phyloP scores from a whole-genome alignment of 2,329 filamentous ascomycete genomes.

The Cadophora gregata region DNA sequence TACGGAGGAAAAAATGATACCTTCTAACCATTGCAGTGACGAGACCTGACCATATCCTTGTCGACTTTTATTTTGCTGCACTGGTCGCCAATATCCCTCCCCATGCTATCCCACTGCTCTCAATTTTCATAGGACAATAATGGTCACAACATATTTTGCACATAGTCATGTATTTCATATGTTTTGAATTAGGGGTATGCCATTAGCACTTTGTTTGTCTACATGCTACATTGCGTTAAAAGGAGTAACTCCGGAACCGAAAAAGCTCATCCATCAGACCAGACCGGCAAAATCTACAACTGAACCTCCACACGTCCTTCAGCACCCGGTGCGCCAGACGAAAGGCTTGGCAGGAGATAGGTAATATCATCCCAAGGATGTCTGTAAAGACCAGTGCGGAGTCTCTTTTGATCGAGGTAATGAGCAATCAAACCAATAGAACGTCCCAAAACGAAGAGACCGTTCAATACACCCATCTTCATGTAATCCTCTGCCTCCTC shows the following conservation, averaged over 20 bases:
- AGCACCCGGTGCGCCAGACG: conserved; percentile 71
- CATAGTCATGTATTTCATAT: conserved; percentile 9
- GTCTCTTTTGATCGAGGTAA: conserved; percentile 99
- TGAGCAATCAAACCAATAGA: conserved; percentile 99
- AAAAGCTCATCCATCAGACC: conserved; percentile 19
- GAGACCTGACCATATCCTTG: too few species aligned
- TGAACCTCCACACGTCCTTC: conserved; percentile 92
- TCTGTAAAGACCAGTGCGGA: conserved; percentile 97
- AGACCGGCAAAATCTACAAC: conserved; percentile 51
- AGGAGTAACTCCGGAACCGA: conserved; percentile 31
- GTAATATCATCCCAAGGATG: conserved; percentile 99
- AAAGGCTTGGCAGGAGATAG: conserved; percentile 85
- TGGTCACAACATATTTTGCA: neutral
- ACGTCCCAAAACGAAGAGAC: conserved; percentile 96
- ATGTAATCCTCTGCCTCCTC: conserved; percentile 99
- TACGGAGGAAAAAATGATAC: conserved; percentile 12
- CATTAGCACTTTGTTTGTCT: conserved; percentile 36
- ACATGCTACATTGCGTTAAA: conserved; percentile 33
- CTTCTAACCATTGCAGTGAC: too few species aligned
- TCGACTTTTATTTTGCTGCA: too few species aligned
- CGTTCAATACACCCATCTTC: conserved; percentile 98
- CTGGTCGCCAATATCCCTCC: too few species aligned
- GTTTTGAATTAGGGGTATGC: conserved; percentile 28
- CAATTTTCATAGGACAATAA: too few species aligned
- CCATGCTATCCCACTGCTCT: too few species aligned